A percentile compares a stretch with the other conserved stretches of the same genome.
Conservation (phyloP, 2,329 filamentous ascomycete species). For the Aspergillus ochraceus region DNA sequence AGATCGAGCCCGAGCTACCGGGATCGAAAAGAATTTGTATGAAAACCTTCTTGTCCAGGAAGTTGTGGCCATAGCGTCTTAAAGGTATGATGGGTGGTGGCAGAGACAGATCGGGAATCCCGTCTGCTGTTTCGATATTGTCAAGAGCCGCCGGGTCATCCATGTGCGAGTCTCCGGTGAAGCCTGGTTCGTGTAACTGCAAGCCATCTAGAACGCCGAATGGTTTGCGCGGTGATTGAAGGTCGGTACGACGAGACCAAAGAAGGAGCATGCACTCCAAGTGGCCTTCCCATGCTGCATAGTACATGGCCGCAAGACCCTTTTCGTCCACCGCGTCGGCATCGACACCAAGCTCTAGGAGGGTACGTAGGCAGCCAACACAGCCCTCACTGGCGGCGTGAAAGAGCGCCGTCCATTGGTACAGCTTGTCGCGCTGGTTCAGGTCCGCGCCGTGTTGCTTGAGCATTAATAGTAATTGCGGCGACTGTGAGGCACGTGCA, state of each 20-base stretch:
- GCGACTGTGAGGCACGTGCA: constrained; percentile 80
- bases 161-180: constrained; percentile 26
- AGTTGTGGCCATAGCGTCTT: constrained; percentile 94
- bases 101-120: constrained; percentile 86
- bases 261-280: constrained; percentile 91
- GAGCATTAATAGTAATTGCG: constrained; percentile 75
- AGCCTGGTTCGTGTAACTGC: constrained; percentile 28
- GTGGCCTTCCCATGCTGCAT: constrained; percentile 97
- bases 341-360: constrained; percentile 77
- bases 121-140: constrained; percentile 71
- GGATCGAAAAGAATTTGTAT: constrained; percentile 89
- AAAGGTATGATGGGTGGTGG: constrained; percentile 95
- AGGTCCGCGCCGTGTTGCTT: constrained; percentile 85
- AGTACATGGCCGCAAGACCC: constrained; percentile 91
- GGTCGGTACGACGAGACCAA: constrained; percentile 39
- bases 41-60: constrained; percentile 95
- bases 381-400: constrained; percentile 97
- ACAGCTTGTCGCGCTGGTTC: constrained; percentile 90
- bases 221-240: constrained; percentile 27
- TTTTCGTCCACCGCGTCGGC: constrained; percentile 87
- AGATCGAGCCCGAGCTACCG: constrained; percentile 64
- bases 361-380: constrained; percentile 77
- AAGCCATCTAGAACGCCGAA: constrained; percentile 37
- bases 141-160: constrained; percentile 51
- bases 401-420: constrained; percentile 95